phyloP scores from a whole-genome alignment of 345 rosid genomes.

The Brassica carinata region DNA sequence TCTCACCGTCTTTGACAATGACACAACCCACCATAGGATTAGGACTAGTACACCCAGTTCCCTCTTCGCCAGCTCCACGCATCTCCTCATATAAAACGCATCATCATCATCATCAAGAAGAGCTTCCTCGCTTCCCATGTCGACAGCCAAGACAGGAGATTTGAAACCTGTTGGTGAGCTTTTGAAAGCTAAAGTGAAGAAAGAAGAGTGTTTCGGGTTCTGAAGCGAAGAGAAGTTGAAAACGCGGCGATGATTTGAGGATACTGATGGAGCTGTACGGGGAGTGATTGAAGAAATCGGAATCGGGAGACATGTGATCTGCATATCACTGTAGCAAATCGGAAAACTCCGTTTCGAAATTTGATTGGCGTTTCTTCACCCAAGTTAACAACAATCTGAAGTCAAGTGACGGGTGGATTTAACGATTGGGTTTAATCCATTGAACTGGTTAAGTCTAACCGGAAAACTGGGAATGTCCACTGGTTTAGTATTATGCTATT shows the following conservation, averaged over 20 bases:
- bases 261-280: conserved; percentile 4
- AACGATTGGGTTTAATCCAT: not conserved
- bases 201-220: not conserved
- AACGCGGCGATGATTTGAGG: conserved; percentile 25
- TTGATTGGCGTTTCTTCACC: conserved; percentile 1
- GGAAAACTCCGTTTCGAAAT: not conserved
- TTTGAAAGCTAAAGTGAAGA: conserved; percentile 5
- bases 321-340: conserved; percentile 26
- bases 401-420: no score
- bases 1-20: conserved; percentile 75
- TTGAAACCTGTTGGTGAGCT: conserved; percentile 25
- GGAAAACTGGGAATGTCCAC: no score
- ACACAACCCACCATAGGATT: conserved; percentile 99
- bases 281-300: conserved; percentile 19
- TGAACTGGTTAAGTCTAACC: no score
- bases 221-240: conserved; percentile 2
- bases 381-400: no score
- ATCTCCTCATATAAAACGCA: conserved; percentile 64
- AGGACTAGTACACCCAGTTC: conserved; percentile 82
- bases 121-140: conserved; percentile 41
- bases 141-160: conserved; percentile 10
- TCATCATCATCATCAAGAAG: conserved; percentile 21
- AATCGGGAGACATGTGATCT: conserved; percentile 19
- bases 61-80: conserved; percentile 78
- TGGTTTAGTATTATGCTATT: no score